Evolutionary conservation across 345 rosid genomes (phyloP), one percentile per base, ranked within the genome.

Genomic region (Acer saccharum): DNA sequence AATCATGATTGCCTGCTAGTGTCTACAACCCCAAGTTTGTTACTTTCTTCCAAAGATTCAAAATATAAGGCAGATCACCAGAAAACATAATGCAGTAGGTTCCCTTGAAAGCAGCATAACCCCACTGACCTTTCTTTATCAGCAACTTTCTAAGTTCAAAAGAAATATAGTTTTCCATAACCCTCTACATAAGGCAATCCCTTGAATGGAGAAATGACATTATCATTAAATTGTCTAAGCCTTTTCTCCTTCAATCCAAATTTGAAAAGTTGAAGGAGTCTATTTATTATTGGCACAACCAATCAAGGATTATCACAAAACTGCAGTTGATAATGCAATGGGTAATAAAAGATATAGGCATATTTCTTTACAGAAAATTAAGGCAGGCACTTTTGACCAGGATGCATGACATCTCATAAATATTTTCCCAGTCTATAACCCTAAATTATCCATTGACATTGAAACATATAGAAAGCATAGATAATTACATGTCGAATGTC

Each of bases 401-500:
- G 50, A 46, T 46, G 50, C 10, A 9, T 46, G 12, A 0, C 14
- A 46, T 46, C 50, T 13, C 13, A 46, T 46, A 46, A 46, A 46
- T 46, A 46, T 9, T 46, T 46, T 12, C n/a, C 68, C 35, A 74
- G 67, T 46, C 69, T 62, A 57, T 0, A 60, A 71, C 7, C 65
- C 60, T 64, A 48, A 46, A 27, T 39, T 23, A 46, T 46, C 50
- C 50, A 46, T 9, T 1, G 2, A 46, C 13, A 46, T 10, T 46
- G 50, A 73, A 46, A 46, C 13, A 46, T 46, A 46, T 46, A 61
- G 58, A 10, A 62, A 50, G 69, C 73, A 74, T 52, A 60, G 86
- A 85, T 70, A 50, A 76, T 86, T 91, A 92, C 95, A 82, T 90
- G 98, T 50, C 84, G 88, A 32, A 96, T 92, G 84, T 94, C 95